These are phyloP conservation scores for Colletotrichum ledebouriae DNA, from an alignment of 2,329 filamentous ascomycete genomes.

Conservation along the genomic window DNA sequence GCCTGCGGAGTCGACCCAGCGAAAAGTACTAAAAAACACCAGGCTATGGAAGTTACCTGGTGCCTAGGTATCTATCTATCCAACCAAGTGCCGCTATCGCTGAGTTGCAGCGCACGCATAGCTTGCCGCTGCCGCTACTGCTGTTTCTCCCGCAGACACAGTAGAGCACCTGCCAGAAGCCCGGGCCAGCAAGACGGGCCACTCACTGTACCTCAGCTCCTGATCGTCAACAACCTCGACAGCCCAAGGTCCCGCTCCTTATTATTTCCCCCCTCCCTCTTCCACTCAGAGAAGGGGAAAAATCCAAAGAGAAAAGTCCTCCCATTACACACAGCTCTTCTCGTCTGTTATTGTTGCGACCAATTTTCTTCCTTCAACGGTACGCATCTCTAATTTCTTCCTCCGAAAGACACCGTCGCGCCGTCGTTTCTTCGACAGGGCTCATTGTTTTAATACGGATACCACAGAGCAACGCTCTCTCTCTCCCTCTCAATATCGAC, in stretches of 20 bases:
- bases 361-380: conserved; percentile 18
- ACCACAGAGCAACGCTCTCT: conserved; percentile 22
- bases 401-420: neutral
- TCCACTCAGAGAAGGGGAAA: conserved; percentile 8
- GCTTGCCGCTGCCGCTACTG: conserved; percentile 10
- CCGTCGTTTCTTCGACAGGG: conserved; percentile 9
- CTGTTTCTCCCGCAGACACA: conserved; percentile 20
- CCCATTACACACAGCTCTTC: conserved; percentile 14
- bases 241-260: conserved; percentile 29
- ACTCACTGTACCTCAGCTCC: neutral
- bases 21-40: neutral
- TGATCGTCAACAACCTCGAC: conserved; percentile 38
- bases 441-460: conserved; percentile 38
- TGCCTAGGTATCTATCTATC: neutral
- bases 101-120: neutral
- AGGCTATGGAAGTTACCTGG: neutral
- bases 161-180: conserved; percentile 13
- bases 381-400: conserved; percentile 32
- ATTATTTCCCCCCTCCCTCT: conserved; percentile 7
- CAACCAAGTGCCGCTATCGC: neutral
- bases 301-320: conserved; percentile 13
- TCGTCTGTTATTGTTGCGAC: conserved; percentile 32
- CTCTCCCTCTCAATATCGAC: conserved; percentile 1
- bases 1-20: neutral
- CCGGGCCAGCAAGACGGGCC: conserved; percentile 5